Percentiles rank a stretch among this genome's conserved stretches.
Evolutionary conservation across 2,329 filamentous ascomycete genomes (phyloP).

Genomic region (Stachybotrys chlorohalonatus): DNA sequence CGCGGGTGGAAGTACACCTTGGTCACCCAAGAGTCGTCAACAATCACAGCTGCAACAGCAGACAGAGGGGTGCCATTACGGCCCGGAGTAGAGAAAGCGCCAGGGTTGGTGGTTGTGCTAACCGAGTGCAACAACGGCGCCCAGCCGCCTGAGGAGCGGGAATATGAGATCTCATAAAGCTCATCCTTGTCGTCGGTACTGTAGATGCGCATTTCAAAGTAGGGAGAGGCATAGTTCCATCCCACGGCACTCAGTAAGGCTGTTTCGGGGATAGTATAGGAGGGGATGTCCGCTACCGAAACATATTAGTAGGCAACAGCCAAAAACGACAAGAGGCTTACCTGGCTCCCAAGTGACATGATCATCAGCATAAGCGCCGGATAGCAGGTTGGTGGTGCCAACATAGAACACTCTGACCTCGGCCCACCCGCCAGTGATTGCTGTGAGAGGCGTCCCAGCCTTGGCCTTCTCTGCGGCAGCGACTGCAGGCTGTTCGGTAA

Average conservation of each 20-base stretch:
- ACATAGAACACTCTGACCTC: background rate
- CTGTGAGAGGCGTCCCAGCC: background rate
- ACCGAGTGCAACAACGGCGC: background rate
- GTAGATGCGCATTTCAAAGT: slow-evolving; percentile 1
- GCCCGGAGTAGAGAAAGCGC: background rate
- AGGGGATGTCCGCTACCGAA: background rate
- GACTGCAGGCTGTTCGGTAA: background rate
- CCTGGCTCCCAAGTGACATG: background rate
- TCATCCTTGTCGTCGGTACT: slow-evolving; percentile 1
- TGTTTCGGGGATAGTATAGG: background rate
- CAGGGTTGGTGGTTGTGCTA: background rate
- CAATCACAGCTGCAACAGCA: background rate
- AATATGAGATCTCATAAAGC: slow-evolving; percentile 1
- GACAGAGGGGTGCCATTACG: background rate
- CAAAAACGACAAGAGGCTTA: background rate
- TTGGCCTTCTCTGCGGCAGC: background rate
- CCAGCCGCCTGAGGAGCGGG: background rate
- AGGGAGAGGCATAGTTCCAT: background rate
- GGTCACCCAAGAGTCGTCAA: slow-evolving; percentile 1
- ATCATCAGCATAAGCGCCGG: background rate
- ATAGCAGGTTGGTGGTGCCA: background rate
- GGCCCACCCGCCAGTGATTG: background rate
- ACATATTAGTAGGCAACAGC: background rate
- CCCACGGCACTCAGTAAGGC: background rate
- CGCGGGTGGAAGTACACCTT: slow-evolving; percentile 1